A percentile compares a stretch with the other conserved stretches of the same genome.
Evolutionary conservation across 2,329 filamentous ascomycete genomes (phyloP).

Genomic region (Fulvia fulva): DNA sequence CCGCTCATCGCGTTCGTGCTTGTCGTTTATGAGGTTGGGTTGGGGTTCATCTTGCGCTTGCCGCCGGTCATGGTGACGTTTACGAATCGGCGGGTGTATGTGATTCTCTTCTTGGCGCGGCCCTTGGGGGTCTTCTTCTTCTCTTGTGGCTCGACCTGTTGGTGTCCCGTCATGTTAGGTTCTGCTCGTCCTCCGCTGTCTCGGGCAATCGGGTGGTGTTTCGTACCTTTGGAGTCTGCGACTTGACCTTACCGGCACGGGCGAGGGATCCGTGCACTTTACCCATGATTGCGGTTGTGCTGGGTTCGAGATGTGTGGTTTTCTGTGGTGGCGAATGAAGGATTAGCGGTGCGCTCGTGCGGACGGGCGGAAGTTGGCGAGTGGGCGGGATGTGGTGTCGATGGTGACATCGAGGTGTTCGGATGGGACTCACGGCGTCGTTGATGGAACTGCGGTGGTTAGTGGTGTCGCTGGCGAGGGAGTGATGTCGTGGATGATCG

Average conservation of each 20-base stretch:
- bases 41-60: constrained; percentile 98
- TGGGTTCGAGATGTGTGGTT: constrained; percentile 11
- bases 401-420: constrained; percentile 3
- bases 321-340: constrained; percentile 22
- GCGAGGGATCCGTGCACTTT: constrained; percentile 93
- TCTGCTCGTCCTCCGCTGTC: not conserved
- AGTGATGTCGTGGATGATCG: constrained; percentile 5
- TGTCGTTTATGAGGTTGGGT: constrained; percentile 62
- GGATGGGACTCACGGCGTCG: constrained; percentile 16
- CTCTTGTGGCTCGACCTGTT: constrained; percentile 81
- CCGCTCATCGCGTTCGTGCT: constrained; percentile 4
- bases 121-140: constrained; percentile 97
- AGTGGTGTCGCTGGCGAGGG: constrained; percentile 14
- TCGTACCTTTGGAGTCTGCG: constrained; percentile 85
- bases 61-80: constrained; percentile 96
- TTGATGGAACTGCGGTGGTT: constrained; percentile 17
- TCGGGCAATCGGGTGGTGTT: constrained; percentile 7
- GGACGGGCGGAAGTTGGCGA: not conserved
- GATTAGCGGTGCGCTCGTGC: constrained; percentile 11
- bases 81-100: constrained; percentile 96
- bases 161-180: not conserved
- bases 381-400: not conserved
- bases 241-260: constrained; percentile 98
- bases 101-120: constrained; percentile 93
- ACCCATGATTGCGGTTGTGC: constrained; percentile 65